Conservation (phyloP, 805 yeast genomes). For the Barnettozyma vustinii region DNA sequence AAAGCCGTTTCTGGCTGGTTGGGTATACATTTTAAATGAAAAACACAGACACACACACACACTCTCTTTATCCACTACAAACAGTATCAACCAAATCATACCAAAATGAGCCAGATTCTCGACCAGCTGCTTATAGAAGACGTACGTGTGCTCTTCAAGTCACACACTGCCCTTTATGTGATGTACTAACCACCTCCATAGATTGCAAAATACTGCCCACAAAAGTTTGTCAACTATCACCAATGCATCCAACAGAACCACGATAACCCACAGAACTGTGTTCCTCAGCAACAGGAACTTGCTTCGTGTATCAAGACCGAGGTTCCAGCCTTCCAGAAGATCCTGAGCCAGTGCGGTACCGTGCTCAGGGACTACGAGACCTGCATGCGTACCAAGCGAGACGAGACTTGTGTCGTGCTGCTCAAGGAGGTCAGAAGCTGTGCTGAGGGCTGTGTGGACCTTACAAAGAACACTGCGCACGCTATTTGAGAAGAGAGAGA, state of each 20-base stretch:
- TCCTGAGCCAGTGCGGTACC: slow-evolving; percentile 55
- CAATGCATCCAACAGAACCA: slow-evolving; percentile 60
- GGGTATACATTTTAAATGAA: not conserved
- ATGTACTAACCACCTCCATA: slow-evolving; percentile 8
- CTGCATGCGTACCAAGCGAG: slow-evolving; percentile 49
- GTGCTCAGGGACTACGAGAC: slow-evolving; percentile 58
- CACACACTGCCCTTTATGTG: not conserved
- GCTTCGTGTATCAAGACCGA: slow-evolving; percentile 54
- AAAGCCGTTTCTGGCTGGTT: no score
- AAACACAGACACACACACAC: no score
- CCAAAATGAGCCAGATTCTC: slow-evolving; percentile 27
- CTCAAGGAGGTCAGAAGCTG: slow-evolving; percentile 60
- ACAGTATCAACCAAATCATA: not conserved
- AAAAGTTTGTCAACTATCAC: slow-evolving; percentile 65
- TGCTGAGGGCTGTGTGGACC: slow-evolving; percentile 38
- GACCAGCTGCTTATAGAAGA: slow-evolving; percentile 78
- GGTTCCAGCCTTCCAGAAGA: slow-evolving; percentile 70
- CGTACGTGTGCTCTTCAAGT: slow-evolving; percentile 28
- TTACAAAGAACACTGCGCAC: slow-evolving; percentile 19
- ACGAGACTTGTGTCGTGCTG: slow-evolving; percentile 45
- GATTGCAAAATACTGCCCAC: slow-evolving; percentile 73
- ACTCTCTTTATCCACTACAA: slow-evolving; percentile 4
- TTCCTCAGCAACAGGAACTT: slow-evolving; percentile 48
- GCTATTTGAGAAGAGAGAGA: not conserved
- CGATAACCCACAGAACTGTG: slow-evolving; percentile 47